A percentile compares a stretch with the other conserved stretches of the same genome.
phyloP scores from a whole-genome alignment of 1,284 basidiomycete genomes.

The Caloboletus inedulis region DNA sequence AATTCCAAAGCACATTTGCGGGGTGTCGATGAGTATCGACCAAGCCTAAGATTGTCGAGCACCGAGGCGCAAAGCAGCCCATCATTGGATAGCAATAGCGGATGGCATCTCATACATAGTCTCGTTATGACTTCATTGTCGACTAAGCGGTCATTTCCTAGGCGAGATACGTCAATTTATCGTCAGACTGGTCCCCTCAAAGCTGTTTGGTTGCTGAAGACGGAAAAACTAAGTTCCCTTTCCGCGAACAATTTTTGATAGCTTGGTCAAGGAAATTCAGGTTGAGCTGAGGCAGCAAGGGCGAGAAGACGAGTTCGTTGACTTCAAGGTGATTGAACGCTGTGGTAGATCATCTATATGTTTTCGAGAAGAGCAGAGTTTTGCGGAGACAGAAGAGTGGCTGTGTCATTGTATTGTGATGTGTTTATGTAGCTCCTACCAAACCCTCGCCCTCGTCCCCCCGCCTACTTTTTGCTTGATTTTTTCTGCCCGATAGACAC shows the following conservation, averaged over 20 bases:
- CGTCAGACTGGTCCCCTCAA: not conserved
- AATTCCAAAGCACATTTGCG: constrained; percentile 56
- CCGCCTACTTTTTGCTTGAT: not conserved
- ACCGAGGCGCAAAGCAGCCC: constrained; percentile 10
- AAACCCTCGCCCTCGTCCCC: constrained; percentile 4
- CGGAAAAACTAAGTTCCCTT: constrained; percentile 53
- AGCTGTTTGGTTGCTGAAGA: constrained; percentile 52
- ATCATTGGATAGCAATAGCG: constrained; percentile 47
- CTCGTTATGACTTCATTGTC: constrained; percentile 59
- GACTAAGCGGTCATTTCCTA: constrained; percentile 40
- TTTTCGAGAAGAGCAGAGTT: constrained; percentile 57
- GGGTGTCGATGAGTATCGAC: constrained; percentile 40
- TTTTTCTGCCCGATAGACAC: not conserved
- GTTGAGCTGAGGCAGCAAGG: constrained; percentile 49
- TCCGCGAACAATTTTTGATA: constrained; percentile 56
- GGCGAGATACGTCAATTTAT: not conserved
- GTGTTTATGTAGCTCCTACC: constrained; percentile 17
- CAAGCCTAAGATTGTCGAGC: not conserved
- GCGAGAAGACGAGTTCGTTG: constrained; percentile 57
- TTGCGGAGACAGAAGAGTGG: too few species aligned
- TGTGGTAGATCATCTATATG: constrained; percentile 62
- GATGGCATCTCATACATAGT: constrained; percentile 71
- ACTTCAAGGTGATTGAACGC: constrained; percentile 47
- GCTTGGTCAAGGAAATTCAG: constrained; percentile 53
- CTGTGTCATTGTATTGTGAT: constrained; percentile 28